Conservation (phyloP, 2,329 filamentous ascomycete genomes). For the Karstenula rhodostoma region DNA sequence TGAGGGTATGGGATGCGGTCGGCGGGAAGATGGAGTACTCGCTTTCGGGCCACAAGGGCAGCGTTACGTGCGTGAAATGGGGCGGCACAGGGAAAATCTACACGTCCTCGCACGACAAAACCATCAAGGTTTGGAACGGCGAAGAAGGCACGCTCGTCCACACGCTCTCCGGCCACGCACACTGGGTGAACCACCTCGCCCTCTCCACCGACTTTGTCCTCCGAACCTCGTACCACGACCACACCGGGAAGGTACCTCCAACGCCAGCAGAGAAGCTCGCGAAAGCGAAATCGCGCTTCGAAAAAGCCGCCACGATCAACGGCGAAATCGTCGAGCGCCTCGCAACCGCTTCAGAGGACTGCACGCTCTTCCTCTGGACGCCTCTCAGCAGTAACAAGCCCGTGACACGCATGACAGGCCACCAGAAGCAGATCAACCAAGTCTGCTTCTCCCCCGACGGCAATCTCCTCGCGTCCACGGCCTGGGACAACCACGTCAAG, state of each 20-base stretch:
- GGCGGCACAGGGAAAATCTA: slow-evolving; percentile 75
- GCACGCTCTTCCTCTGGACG: slow-evolving; percentile 96
- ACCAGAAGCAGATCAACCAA: slow-evolving; percentile 97
- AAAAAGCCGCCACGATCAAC: slow-evolving; percentile 80
- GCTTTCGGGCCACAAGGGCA: slow-evolving; percentile 86
- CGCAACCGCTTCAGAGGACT: slow-evolving; percentile 92
- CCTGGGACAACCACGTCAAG: slow-evolving; percentile 95
- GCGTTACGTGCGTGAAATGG: slow-evolving; percentile 92
- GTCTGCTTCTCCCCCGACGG: slow-evolving; percentile 94
- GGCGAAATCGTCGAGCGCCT: slow-evolving; percentile 82
- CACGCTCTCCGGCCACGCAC: slow-evolving; percentile 81
- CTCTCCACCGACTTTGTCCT: slow-evolving; percentile 92
- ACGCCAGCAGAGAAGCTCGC: slow-evolving; percentile 74
- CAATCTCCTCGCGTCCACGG: slow-evolving; percentile 82
- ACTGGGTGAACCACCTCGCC: slow-evolving; percentile 95
- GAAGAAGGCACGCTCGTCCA: slow-evolving; percentile 80
- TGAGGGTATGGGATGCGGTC: slow-evolving; percentile 85
- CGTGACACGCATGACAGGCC: slow-evolving; percentile 85
- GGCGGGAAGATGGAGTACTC: slow-evolving; percentile 81
- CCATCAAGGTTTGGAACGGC: slow-evolving; percentile 88
- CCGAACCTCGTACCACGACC: slow-evolving; percentile 86
- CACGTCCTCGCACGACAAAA: slow-evolving; percentile 82
- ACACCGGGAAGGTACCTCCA: slow-evolving; percentile 72
- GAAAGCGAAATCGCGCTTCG: slow-evolving; percentile 83
- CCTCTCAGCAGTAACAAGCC: slow-evolving; percentile 80